phyloP scores from a whole-genome alignment of 2,329 filamentous ascomycete species.

The Monilinia laxa region DNA sequence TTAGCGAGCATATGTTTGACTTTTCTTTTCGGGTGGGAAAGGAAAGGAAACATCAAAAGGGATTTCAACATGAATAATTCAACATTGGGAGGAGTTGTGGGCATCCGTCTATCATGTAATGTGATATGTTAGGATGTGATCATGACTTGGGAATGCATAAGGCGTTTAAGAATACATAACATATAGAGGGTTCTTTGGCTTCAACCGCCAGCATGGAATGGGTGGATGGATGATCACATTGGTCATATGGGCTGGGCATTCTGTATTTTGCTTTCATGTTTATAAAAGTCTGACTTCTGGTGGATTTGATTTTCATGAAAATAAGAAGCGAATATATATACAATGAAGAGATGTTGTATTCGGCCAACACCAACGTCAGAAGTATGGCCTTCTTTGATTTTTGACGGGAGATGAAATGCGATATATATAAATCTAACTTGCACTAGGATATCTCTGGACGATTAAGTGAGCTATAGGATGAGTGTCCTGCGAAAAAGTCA shows the following conservation, averaged over 20 bases:
- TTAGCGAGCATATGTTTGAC: conserved; percentile 15
- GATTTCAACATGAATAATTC: conserved; percentile 23
- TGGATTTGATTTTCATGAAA: background rate
- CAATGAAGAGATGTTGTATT: background rate
- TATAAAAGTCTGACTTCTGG: background rate
- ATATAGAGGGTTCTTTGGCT: conserved; percentile 20
- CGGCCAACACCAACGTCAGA: too few relatives aligned
- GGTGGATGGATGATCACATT: background rate
- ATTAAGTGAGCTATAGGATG: too few relatives aligned
- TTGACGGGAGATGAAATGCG: background rate
- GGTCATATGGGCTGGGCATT: background rate
- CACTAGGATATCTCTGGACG: too few relatives aligned
- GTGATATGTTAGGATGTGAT: conserved; percentile 13
- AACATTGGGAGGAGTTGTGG: conserved; percentile 23
- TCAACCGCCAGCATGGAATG: conserved; percentile 14
- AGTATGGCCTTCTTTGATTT: background rate
- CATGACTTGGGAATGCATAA: conserved; percentile 14
- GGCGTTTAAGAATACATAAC: conserved; percentile 15
- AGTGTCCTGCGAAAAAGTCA: too few relatives aligned
- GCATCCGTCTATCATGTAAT: conserved; percentile 16
- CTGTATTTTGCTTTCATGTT: background rate
- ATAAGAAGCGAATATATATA: background rate
- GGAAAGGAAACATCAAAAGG: conserved; percentile 13
- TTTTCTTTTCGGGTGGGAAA: conserved; percentile 12
- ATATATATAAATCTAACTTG: background rate